Conservation (phyloP, 495 filamentous ascomycete species). For the Penicillium desertorum region DNA sequence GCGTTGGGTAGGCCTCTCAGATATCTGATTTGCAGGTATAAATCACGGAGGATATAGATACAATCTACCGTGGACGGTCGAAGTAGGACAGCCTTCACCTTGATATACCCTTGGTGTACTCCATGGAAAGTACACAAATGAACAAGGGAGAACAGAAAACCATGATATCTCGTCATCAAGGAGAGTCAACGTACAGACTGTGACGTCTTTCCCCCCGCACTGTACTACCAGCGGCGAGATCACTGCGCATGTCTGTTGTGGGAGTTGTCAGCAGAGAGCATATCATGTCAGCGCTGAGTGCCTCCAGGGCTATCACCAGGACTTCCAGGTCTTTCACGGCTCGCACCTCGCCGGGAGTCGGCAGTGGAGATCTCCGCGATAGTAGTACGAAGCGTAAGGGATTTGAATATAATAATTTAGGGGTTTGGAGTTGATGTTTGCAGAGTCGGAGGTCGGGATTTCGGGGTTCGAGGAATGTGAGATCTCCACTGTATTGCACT, state of each 20-base stretch:
- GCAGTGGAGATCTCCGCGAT: slow-evolving; percentile 19
- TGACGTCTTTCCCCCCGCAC: neutral
- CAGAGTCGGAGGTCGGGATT: slow-evolving; percentile 22
- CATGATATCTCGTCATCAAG: neutral
- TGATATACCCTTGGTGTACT: neutral
- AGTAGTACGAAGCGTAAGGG: neutral
- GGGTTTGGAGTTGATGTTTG: neutral
- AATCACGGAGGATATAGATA: neutral
- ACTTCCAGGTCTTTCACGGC: neutral
- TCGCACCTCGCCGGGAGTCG: slow-evolving; percentile 11
- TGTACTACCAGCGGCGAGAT: slow-evolving; percentile 1
- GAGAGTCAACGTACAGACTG: neutral
- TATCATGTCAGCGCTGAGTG: neutral
- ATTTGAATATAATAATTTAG: slow-evolving; percentile 3
- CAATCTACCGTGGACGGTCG: neutral
- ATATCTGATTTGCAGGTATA: neutral
- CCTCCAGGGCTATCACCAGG: too few species aligned
- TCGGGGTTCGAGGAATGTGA: slow-evolving; percentile 21
- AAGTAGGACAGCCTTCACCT: neutral
- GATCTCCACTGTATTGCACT: slow-evolving; percentile 6
- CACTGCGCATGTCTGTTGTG: neutral
- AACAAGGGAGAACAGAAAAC: neutral
- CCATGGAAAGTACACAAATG: neutral
- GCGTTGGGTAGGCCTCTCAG: neutral
- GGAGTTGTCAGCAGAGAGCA: neutral